Base-by-base conservation (phyloP, 768 basidiomycete genomes). In the Lepiota brunneoincarnata region DNA sequence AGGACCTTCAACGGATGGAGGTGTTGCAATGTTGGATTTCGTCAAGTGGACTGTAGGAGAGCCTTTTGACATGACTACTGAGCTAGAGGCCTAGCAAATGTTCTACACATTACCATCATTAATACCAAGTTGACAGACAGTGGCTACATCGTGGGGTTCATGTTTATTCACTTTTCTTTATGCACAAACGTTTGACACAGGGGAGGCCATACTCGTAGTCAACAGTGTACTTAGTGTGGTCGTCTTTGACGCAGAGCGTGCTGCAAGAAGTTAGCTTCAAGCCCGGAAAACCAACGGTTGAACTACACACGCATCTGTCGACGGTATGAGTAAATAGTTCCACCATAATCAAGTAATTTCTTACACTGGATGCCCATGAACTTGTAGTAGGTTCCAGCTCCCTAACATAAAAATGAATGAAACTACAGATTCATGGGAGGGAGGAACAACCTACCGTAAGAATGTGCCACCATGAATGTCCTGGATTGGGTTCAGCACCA, bases 401-500 rank as follows among this genome's bases (percentile, higher is more conserved):
- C 81, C 78, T 79, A 37, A 17, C 36, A n/a, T n/a, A n/a, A 28
- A 51, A 53, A 18, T 10, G 11, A 7, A 38, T 49, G 15, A 14
- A 31, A 23, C 4, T n/a, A 24, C 21, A 42, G 28, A 6, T 37
- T 34, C 2, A n/a, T 2, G 26, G 38, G 11, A 37, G 42, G 37
- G 26, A 17, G 18, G 48, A 18, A 36, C 6, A 47, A 58, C 79
- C 59, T 56, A 83, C 84, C 12, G 85, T 86, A 14, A 88, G 67
- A 26, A 87, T 60, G 68, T 88, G 87, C 86, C 86, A 89, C 86
- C 86, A 88, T 10, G 86, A 80, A 60, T 89, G 87, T 10, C 85
- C 83, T 83, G 51, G 7, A 34, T 45, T 34, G 24, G 35, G 45
- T 49, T 41, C 26, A 52, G 20, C 7, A 43, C n/a, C 23, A 51